A percentile compares a stretch with the other conserved stretches of the same genome.
Evolutionary conservation across 1,284 basidiomycete genomes (phyloP).

Genomic region (Melampsora americana): DNA sequence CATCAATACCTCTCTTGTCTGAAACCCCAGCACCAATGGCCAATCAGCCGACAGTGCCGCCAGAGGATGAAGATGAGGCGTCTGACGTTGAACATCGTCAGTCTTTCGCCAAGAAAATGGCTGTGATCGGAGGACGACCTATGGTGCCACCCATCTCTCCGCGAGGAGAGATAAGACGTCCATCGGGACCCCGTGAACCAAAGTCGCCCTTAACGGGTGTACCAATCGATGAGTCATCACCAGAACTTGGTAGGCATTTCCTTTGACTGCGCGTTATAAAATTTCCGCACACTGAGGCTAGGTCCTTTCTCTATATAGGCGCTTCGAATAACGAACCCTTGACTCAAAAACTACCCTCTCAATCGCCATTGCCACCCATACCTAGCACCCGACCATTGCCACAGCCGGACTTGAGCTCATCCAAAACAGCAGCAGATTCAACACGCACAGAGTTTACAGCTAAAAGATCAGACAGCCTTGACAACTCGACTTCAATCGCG

Average conservation of each 20-base stretch:
- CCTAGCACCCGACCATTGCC: not conserved
- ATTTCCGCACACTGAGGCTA: not conserved
- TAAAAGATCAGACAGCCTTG: not conserved
- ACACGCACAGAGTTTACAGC: not conserved
- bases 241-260: not conserved
- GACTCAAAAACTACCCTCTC: slow-evolving; percentile 1
- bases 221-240: not conserved
- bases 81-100: not conserved
- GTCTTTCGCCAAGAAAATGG: slow-evolving; percentile 13
- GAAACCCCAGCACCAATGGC: not conserved
- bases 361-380: slow-evolving; percentile 1
- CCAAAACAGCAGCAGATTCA: no score
- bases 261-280: not conserved
- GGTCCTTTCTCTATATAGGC: not conserved
- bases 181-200: slow-evolving; percentile 11
- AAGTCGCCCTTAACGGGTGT: not conserved
- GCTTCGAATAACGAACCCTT: not conserved
- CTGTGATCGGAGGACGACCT: not conserved
- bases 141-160: not conserved
- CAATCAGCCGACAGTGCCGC: not conserved
- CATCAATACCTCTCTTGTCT: not conserved
- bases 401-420: not conserved
- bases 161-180: slow-evolving; percentile 3
- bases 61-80: no score
- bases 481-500: not conserved